Base-by-base conservation (phyloP, 2,329 filamentous ascomycete species). In the Zasmidium cellare region DNA sequence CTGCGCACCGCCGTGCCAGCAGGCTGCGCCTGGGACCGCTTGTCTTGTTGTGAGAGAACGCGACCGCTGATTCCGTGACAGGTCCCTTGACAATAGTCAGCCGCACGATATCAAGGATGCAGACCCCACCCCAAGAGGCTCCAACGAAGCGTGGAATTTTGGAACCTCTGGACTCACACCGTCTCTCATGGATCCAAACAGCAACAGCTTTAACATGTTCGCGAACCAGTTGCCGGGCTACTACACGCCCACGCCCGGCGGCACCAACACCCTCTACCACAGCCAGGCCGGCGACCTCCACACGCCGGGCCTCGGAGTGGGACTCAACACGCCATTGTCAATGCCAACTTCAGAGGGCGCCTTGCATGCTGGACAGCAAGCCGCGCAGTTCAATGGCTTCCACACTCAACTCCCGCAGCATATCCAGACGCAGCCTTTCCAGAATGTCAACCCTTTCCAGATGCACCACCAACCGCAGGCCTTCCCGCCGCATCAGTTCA, bases 231-330 rank as follows among this genome's bases (percentile, higher is more conserved):
- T 88, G 47, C 84, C 89, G 16, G 90, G 88, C 14, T 94, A 94
- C 75, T 97, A 96, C 75, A 92, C 91, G 7, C 90, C 92, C 1
- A 96, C 91, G 1, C 89, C 91, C 1, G 90, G 89, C 62, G 89
- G 89, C 47, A 88, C 87, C 62, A 91, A 89, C 70, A 89, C 89
- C 18, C 76, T 93, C 64, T 96, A 92, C 71, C 91, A 96, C 71
- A 85, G 83, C 52, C 90, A 92, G 74, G 89, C 91, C 38, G 68
- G 60, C 52, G 92, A 96, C 74, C 80, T 97, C 56, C 91, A 96
- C 74, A 96, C 92, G 1, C 91, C 92, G 3, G 87, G 84, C 28
- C 80, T 92, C 68, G 63, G 58, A 28, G 59, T 53, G 48, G 86
- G 87, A 20, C 84, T 94, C 78, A 86, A 86, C 22, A 96, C 91